Evolutionary conservation across 2,329 filamentous ascomycete genomes (phyloP).

Genomic region (Zasmidium angulare): DNA sequence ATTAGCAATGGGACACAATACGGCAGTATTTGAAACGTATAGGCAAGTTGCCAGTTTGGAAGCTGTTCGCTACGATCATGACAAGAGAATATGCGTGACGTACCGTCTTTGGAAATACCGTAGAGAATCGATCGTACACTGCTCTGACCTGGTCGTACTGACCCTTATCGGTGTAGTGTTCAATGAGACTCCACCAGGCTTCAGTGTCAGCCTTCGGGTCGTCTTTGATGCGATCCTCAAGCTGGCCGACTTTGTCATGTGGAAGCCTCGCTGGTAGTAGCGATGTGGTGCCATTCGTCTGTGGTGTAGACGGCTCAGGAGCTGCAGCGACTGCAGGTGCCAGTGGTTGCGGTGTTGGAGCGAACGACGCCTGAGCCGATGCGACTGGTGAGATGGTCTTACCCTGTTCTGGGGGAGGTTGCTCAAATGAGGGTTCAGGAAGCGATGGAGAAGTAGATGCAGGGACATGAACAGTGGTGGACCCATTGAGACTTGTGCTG

Average conservation of each 20-base stretch:
- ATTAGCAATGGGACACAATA: no score
- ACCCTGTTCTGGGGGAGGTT: constrained; percentile 25
- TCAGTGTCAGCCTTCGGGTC: constrained; percentile 91
- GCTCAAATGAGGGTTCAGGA: constrained; percentile 34
- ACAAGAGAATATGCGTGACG: constrained; percentile 43
- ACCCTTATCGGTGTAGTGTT: constrained; percentile 77
- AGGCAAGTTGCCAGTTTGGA: no score
- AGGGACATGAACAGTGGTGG: constrained; percentile 31
- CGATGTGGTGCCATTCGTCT: constrained; percentile 16
- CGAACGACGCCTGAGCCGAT: constrained; percentile 17
- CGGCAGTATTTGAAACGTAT: neutral
- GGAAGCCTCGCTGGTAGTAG: constrained; percentile 51
- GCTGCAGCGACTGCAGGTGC: constrained; percentile 13
- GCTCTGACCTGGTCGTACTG: constrained; percentile 78
- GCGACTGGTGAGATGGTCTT: constrained; percentile 31
- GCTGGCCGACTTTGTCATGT: constrained; percentile 71
- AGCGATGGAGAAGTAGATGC: constrained; percentile 27
- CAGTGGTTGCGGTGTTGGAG: constrained; percentile 16
- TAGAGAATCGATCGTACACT: constrained; percentile 82
- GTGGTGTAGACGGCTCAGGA: constrained; percentile 5
- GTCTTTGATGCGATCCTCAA: constrained; percentile 89
- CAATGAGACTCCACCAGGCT: constrained; percentile 85
- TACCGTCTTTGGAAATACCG: constrained; percentile 87
- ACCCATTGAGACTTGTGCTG: constrained; percentile 36
- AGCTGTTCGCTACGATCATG: neutral